Conservation (phyloP, 371 early-diverging fungal species). For the Chytridiales sp. region DNA sequence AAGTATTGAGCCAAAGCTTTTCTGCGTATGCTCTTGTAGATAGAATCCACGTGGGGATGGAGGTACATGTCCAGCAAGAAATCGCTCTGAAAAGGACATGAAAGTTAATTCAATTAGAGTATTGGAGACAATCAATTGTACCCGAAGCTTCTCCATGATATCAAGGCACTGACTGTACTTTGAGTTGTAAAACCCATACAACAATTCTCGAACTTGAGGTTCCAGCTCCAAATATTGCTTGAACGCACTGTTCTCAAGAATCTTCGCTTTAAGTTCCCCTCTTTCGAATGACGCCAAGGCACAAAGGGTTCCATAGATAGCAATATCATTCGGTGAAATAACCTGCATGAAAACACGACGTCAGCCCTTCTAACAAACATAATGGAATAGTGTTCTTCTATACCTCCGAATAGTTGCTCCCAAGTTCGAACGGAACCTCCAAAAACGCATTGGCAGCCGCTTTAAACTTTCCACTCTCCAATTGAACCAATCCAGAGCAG, state of each 20-base stretch:
- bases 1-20: conserved; percentile 82
- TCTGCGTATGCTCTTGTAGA: conserved; percentile 69
- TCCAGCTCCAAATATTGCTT: conserved; percentile 78
- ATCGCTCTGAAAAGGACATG: conserved; percentile 51
- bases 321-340: conserved; percentile 78
- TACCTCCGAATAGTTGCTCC: conserved; percentile 44
- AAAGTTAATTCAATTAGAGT: conserved; percentile 1
- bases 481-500: conserved; percentile 63
- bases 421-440: conserved; percentile 63
- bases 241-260: conserved; percentile 72
- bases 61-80: conserved; percentile 74
- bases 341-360: conserved; percentile 47
- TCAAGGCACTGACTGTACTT: conserved; percentile 71
- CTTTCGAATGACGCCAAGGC: conserved; percentile 79
- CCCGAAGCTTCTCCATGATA: conserved; percentile 64
- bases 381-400: background rate
- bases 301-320: conserved; percentile 77
- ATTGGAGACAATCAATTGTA: conserved; percentile 29
- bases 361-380: background rate
- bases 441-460: conserved; percentile 64
- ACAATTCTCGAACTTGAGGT: conserved; percentile 64
- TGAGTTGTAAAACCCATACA: conserved; percentile 71
- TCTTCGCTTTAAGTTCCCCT: conserved; percentile 61
- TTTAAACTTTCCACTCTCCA: conserved; percentile 60
- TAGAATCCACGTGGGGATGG: conserved; percentile 60